These are phyloP conservation scores for Suhomyces bolitotheri DNA, from an alignment of 1,139 yeast genomes.

Conservation along the genomic window DNA sequence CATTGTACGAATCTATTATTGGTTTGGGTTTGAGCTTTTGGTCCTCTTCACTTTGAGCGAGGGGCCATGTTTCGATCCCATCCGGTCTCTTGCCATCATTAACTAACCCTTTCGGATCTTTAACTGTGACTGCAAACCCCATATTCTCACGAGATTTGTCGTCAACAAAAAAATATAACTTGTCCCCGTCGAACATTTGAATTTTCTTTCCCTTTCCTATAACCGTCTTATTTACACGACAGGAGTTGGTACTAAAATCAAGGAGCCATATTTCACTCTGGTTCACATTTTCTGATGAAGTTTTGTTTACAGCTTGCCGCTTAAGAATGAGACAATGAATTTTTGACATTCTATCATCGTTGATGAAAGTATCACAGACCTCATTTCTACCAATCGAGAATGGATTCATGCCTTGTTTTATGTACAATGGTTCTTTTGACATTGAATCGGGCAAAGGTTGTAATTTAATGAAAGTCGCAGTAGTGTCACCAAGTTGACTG, in stretches of 20 bases:
- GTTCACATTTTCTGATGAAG: slow-evolving; percentile 22
- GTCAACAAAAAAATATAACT: slow-evolving; percentile 65
- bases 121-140: slow-evolving; percentile 46
- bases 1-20: slow-evolving; percentile 19
- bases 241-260: slow-evolving; percentile 79
- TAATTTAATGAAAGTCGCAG: slow-evolving; percentile 34
- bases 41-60: slow-evolving; percentile 32
- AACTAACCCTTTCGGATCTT: slow-evolving; percentile 61
- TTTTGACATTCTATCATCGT: slow-evolving; percentile 78
- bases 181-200: slow-evolving; percentile 63
- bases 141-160: slow-evolving; percentile 49
- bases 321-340: slow-evolving; percentile 73
- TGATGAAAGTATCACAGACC: slow-evolving; percentile 56
- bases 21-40: slow-evolving; percentile 30
- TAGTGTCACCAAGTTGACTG: slow-evolving; percentile 10
- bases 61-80: slow-evolving; percentile 15
- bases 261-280: slow-evolving; percentile 78
- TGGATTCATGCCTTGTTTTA: slow-evolving; percentile 64
- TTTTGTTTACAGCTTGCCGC: slow-evolving; percentile 56
- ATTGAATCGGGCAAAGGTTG: slow-evolving; percentile 34
- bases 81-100: slow-evolving; percentile 33
- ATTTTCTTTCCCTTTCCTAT: slow-evolving; percentile 66
- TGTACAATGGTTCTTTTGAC: slow-evolving; percentile 44
- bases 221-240: slow-evolving; percentile 61
- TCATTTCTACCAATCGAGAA: slow-evolving; percentile 67